phyloP scores from a whole-genome alignment of 2,329 filamentous ascomycete genomes.

The Annulohypoxylon truncatum region DNA sequence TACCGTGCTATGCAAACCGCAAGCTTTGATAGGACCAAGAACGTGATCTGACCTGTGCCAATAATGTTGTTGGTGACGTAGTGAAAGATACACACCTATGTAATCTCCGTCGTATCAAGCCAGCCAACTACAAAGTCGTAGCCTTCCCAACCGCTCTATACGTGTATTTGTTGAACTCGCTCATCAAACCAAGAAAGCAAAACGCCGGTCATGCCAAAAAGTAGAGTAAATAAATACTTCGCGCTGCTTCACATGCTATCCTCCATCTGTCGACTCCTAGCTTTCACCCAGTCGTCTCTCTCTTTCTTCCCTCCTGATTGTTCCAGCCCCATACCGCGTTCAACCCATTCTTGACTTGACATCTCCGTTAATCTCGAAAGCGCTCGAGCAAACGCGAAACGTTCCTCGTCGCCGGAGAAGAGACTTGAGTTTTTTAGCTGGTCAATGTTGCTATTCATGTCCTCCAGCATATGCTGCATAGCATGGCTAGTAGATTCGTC shows the following conservation, averaged over 20 bases:
- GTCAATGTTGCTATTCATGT: slow-evolving; percentile 84
- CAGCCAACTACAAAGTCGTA: slow-evolving; percentile 7
- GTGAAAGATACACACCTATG: slow-evolving; percentile 2
- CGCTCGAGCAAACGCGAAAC: slow-evolving; percentile 94
- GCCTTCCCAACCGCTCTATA: slow-evolving; percentile 14
- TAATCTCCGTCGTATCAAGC: slow-evolving; percentile 5
- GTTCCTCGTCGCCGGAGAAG: slow-evolving; percentile 94
- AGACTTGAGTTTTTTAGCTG: slow-evolving; percentile 86
- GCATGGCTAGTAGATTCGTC: slow-evolving; percentile 67
- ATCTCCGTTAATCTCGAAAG: slow-evolving; percentile 88
- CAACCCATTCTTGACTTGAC: slow-evolving; percentile 95
- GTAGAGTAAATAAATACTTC: not conserved
- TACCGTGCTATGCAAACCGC: not conserved
- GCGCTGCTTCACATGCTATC: slow-evolving; percentile 67
- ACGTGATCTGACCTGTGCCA: not conserved
- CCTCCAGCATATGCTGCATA: slow-evolving; percentile 86
- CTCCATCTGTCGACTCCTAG: slow-evolving; percentile 74
- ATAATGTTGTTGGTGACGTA: not conserved
- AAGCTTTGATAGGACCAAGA: not conserved
- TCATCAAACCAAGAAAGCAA: slow-evolving; percentile 1
- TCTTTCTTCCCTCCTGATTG: slow-evolving; percentile 72
- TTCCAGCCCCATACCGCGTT: slow-evolving; percentile 78
- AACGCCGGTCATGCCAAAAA: slow-evolving; percentile 20
- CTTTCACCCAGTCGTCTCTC: slow-evolving; percentile 72
- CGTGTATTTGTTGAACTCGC: not conserved